phyloP scores from a whole-genome alignment of 1,139 yeast species.

The Pichia terricola region DNA sequence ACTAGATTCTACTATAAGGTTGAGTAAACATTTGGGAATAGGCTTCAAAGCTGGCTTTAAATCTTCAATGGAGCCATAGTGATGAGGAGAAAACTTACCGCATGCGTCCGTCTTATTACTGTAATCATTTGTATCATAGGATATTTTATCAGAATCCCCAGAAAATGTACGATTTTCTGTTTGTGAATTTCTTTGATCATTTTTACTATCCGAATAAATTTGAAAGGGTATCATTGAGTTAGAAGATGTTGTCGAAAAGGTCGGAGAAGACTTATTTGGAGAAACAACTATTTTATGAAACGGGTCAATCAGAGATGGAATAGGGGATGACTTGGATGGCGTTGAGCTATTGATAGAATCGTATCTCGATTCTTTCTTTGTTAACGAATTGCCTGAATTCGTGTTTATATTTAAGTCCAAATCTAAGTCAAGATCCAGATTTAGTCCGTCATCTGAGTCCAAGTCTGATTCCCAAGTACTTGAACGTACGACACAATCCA shows the following conservation, averaged over 20 bases:
- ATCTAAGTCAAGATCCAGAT: constrained; percentile 4
- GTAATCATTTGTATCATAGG: constrained; percentile 9
- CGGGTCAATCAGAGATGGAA: constrained; percentile 8
- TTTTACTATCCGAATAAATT: neutral
- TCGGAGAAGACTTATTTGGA: constrained; percentile 1
- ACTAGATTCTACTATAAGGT: constrained; percentile 57
- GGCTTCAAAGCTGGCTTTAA: constrained; percentile 34
- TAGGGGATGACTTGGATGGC: too few species aligned
- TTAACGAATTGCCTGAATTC: too few species aligned
- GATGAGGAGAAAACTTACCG: constrained; percentile 39
- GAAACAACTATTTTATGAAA: neutral
- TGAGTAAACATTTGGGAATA: constrained; percentile 29
- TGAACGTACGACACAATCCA: constrained; percentile 15
- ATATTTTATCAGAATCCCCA: neutral
- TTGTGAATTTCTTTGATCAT: neutral
- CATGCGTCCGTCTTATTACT: too few species aligned
- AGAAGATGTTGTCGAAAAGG: constrained; percentile 8
- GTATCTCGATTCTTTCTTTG: too few species aligned
- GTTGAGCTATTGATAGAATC: too few species aligned
- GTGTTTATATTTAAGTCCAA: too few species aligned
- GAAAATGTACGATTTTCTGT: too few species aligned
- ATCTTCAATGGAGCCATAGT: constrained; percentile 21
- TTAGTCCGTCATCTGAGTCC: constrained; percentile 9
- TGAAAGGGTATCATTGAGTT: constrained; percentile 3
- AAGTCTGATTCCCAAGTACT: constrained; percentile 14